Conservation (phyloP, 2,329 filamentous ascomycete species). For the Fusarium begoniae region DNA sequence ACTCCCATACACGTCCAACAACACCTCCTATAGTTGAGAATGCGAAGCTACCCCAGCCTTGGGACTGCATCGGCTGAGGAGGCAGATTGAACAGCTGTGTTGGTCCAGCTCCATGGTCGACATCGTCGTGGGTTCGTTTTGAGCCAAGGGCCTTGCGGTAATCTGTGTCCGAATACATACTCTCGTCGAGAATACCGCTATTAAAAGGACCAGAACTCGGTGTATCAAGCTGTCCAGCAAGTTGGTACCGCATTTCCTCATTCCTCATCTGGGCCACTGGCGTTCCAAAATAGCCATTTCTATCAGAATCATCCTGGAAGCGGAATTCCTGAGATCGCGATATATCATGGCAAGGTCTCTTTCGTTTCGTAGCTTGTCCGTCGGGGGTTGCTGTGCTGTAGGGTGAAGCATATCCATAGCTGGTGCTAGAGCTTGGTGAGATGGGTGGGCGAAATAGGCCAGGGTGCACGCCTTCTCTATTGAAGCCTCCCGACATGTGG, state of each 20-base stretch:
- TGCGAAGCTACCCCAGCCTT: constrained; percentile 67
- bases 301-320: constrained; percentile 30
- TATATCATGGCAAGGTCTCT: constrained; percentile 51
- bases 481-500: constrained; percentile 50
- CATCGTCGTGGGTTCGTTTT: constrained; percentile 51
- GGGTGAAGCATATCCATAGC: constrained; percentile 47
- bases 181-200: constrained; percentile 58
- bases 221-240: constrained; percentile 64
- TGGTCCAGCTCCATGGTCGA: constrained; percentile 47
- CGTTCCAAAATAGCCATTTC: constrained; percentile 35
- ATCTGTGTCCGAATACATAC: constrained; percentile 65
- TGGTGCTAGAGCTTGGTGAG: constrained; percentile 53
- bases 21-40: constrained; percentile 72
- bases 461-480: constrained; percentile 52
- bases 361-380: constrained; percentile 54
- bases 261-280: constrained; percentile 25
- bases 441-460: constrained; percentile 58
- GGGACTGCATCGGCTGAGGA: constrained; percentile 42
- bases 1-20: constrained; percentile 83
- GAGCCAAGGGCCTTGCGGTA: constrained; percentile 64
- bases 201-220: constrained; percentile 49
- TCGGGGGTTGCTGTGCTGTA: constrained; percentile 33
- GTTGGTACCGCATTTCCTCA: constrained; percentile 52
- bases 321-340: constrained; percentile 39
- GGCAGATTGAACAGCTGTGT: constrained; percentile 48